These are phyloP conservation scores for Wickerhamomyces silvicola DNA, from an alignment of 805 yeast genomes.

Conservation along the genomic window DNA sequence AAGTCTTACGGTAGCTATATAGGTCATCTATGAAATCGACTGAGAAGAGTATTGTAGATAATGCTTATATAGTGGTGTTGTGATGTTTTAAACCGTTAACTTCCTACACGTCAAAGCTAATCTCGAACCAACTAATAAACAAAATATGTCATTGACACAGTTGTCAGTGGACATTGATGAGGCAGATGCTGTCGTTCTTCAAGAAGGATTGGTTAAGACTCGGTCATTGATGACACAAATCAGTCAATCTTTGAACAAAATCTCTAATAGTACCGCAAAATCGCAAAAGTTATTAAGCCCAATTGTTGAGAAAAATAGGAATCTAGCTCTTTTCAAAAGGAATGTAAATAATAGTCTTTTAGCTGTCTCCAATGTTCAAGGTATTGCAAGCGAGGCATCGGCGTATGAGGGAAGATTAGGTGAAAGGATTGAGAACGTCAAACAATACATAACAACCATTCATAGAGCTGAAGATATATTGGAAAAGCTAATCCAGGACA, in stretches of 20 bases:
- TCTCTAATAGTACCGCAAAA: slow-evolving; percentile 45
- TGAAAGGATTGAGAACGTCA: slow-evolving; percentile 26
- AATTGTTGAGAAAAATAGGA: slow-evolving; percentile 54
- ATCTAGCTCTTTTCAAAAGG: slow-evolving; percentile 44
- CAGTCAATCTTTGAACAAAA: slow-evolving; percentile 44
- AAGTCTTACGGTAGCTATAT: background rate
- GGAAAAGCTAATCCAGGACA: slow-evolving; percentile 32
- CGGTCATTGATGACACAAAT: slow-evolving; percentile 50
- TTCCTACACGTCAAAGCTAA: too few relatives aligned
- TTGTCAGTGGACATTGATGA: slow-evolving; percentile 55
- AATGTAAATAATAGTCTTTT: slow-evolving; percentile 51
- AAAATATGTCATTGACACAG: slow-evolving; percentile 10
- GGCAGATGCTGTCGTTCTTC: slow-evolving; percentile 77
- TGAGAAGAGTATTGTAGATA: too few relatives aligned
- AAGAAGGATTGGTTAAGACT: slow-evolving; percentile 61
- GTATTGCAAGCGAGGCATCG: slow-evolving; percentile 41
- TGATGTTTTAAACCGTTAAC: too few relatives aligned
- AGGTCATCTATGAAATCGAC: too few relatives aligned
- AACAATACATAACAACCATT: slow-evolving; percentile 33
- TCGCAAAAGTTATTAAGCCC: slow-evolving; percentile 69
- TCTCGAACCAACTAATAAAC: too few relatives aligned
- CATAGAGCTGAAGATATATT: slow-evolving; percentile 41
- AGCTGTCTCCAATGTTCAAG: slow-evolving; percentile 41
- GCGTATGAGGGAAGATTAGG: slow-evolving; percentile 31
- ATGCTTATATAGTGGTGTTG: too few relatives aligned